Percentiles rank a stretch among this genome's conserved stretches.
Evolutionary conservation across 2,329 filamentous ascomycete genomes (phyloP).

Genomic region (Apiospora arundinis): DNA sequence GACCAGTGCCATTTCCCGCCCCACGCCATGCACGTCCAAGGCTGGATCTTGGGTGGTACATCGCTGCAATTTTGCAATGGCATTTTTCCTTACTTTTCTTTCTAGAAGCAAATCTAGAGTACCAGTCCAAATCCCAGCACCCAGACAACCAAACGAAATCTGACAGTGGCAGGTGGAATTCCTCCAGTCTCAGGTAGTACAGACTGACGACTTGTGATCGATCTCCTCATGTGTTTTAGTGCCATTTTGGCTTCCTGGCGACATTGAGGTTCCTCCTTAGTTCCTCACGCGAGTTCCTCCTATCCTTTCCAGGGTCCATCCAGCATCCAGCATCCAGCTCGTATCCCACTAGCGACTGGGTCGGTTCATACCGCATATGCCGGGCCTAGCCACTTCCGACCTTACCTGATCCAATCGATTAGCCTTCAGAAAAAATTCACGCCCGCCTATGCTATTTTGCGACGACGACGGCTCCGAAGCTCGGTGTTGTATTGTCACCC

Average conservation of each 20-base stretch:
- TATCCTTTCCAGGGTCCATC: slow-evolving; percentile 7
- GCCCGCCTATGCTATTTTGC: background rate
- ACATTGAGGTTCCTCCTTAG: background rate
- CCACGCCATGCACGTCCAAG: background rate
- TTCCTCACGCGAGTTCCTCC: too few relatives aligned
- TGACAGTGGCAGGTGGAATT: background rate
- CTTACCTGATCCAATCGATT: slow-evolving; percentile 15
- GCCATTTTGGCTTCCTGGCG: background rate
- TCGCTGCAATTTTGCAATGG: slow-evolving; percentile 7
- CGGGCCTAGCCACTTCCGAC: background rate
- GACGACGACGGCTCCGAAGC: background rate
- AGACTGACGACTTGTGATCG: background rate
- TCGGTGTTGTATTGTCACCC: background rate
- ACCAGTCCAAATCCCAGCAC: background rate
- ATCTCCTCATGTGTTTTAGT: background rate
- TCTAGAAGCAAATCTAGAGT: slow-evolving; percentile 8
- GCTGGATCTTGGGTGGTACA: slow-evolving; percentile 5
- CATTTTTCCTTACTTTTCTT: background rate
- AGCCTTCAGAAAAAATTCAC: slow-evolving; percentile 15
- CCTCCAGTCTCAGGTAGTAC: background rate
- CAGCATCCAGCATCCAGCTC: background rate
- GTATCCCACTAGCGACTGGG: slow-evolving; percentile 2
- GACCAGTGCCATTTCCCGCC: background rate
- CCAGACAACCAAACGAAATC: background rate
- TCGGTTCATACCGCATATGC: slow-evolving; percentile 2